Percentiles rank a stretch among this genome's conserved stretches.
Evolutionary conservation across 257 asterid species (phyloP).

Genomic region (Forsythia viridissima): DNA sequence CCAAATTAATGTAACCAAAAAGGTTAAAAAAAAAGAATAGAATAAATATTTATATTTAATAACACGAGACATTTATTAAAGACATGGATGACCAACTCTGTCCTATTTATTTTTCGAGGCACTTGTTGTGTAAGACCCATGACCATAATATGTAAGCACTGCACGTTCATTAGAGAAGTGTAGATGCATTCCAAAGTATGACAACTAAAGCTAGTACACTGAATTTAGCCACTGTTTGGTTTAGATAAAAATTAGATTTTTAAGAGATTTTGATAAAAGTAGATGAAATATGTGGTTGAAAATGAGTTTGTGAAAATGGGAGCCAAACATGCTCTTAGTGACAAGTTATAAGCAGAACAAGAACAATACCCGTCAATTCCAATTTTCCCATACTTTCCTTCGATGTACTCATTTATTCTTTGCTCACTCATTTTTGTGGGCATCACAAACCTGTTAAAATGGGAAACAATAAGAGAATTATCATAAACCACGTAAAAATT

Average conservation of each 20-base stretch:
- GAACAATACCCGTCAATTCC: constrained; percentile 82
- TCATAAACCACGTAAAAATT: constrained; percentile 3
- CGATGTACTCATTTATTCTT: constrained; percentile 73
- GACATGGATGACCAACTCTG: not conserved
- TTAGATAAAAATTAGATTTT: no score
- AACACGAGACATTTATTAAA: no score
- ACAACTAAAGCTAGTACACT: constrained; percentile 8
- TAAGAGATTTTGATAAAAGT: no score
- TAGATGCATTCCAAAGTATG: not conserved
- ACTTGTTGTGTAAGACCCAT: not conserved
- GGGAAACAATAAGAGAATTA: constrained; percentile 5
- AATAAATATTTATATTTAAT: no score
- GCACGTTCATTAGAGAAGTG: not conserved
- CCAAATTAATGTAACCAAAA: no score
- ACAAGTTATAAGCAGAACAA: not conserved
- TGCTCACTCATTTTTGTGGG: constrained; percentile 77
- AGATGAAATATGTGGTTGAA: no score
- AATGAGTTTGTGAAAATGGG: no score
- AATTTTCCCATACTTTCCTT: constrained; percentile 80
- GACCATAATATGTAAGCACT: not conserved
- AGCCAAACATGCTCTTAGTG: no score
- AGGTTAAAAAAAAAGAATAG: no score
- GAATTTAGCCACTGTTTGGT: not conserved
- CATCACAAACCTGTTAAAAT: constrained; percentile 74
- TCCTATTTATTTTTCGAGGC: not conserved